Base-by-base conservation (phyloP, 768 basidiomycete genomes). In the Rhodosporidiobolus sp. region DNA sequence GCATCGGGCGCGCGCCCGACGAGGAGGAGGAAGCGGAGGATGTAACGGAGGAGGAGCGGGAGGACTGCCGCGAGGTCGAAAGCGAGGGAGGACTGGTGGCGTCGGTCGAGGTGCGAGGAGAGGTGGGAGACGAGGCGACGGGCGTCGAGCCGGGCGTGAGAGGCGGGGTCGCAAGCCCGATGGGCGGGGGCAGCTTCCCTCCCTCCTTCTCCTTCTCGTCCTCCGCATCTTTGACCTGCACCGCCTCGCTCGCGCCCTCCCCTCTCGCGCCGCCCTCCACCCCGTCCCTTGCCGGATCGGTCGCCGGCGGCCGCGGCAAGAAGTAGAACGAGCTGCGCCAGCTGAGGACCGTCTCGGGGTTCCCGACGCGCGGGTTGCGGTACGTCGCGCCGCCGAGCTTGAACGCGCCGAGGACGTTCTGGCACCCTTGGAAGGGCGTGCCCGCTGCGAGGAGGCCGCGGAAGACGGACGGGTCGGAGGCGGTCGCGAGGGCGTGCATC, bases 351-450 rank as follows among this genome's bases (percentile, higher is more conserved):
- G 52, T 53, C 3, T 59, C 49, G 0, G 71, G 66, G 11, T 4
- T 22, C 2, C 74, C 70, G 34, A 75, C 63, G 24, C 66, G 58
- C 28, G 58, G 63, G 49, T 69, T 73, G 16, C 59, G 26, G 34
- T 48, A 16, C 34, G 72, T 49, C 6, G 46, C 62, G 32, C 72
- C 71, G 34, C 71, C 72, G 28, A 67, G 55, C 14, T 30, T 53
- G 32, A 76, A 43, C 16, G 74, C 57, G 24, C 70, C 64, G n/a
- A 77, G 65, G n/a, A 74, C 62, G 65, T 77, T 77, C 56, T 69
- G 57, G 45, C 70, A 72, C 14, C 73, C 70, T 28, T 63, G 60
- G 38, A 72, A 77, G 12, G 77, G 77, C 0, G 73, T 72, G 1
- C 71, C 72, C 16, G 72, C 74, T 24, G 72, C 74, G 34, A 77